Evolutionary conservation across 2,329 filamentous ascomycete species (phyloP).

Genomic region (Orbilia javanica): DNA sequence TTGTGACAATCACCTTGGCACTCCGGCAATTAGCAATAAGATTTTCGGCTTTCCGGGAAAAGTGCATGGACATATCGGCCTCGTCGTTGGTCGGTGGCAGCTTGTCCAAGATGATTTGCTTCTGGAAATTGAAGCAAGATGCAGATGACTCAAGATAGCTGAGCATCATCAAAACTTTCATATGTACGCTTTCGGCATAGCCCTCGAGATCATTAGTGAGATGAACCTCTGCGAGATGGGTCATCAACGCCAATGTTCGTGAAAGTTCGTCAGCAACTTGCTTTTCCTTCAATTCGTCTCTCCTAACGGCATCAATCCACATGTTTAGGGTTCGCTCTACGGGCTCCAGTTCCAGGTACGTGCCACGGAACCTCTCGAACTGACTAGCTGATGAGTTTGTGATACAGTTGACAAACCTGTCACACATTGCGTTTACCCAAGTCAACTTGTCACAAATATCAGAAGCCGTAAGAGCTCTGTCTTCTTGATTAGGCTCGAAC

Average conservation of each 20-base stretch:
- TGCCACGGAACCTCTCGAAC: slow-evolving; percentile 82
- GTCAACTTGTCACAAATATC: slow-evolving; percentile 87
- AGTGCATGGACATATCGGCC: slow-evolving; percentile 73
- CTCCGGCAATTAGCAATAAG: slow-evolving; percentile 82
- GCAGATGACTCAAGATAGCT: slow-evolving; percentile 84
- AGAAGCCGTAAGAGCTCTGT: slow-evolving; percentile 82
- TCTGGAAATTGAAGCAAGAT: slow-evolving; percentile 74
- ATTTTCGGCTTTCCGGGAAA: slow-evolving; percentile 77
- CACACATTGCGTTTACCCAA: slow-evolving; percentile 85
- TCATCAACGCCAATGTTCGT: slow-evolving; percentile 83
- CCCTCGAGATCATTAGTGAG: slow-evolving; percentile 77
- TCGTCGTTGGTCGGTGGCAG: slow-evolving; percentile 73
- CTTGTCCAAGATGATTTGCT: slow-evolving; percentile 76
- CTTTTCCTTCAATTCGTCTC: slow-evolving; percentile 86
- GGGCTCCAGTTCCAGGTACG: slow-evolving; percentile 87
- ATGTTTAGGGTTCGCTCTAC: slow-evolving; percentile 89
- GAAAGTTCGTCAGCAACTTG: slow-evolving; percentile 81
- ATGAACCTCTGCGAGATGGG: slow-evolving; percentile 85
- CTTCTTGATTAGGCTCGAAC: slow-evolving; percentile 75
- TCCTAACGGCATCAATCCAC: slow-evolving; percentile 86
- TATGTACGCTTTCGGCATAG: slow-evolving; percentile 83
- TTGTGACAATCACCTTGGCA: slow-evolving; percentile 84
- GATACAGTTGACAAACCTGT: slow-evolving; percentile 85
- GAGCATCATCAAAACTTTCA: slow-evolving; percentile 81
- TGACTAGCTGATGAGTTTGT: slow-evolving; percentile 80